Evolutionary conservation across 305 asterid genomes (phyloP), one percentile per base, ranked within the genome.

Genomic region (Salvia sclarea): DNA sequence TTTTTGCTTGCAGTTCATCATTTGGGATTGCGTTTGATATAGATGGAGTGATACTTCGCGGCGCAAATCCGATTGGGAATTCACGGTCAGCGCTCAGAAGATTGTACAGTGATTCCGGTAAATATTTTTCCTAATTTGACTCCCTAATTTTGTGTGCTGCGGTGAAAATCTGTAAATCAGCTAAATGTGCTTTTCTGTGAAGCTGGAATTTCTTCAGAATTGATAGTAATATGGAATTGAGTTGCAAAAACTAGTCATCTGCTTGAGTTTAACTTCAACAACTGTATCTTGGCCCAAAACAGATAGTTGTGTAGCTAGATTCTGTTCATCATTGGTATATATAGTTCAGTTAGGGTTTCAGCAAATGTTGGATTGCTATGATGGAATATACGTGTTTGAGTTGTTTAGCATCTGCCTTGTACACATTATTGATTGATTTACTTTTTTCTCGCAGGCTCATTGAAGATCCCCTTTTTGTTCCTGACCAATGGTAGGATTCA

Each of bases 11-110:
- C 70, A 71, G 71, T 54, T 66, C 79, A 72, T 70, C 90, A 20
- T 84, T 76, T 75, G 93, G 90, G 48, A 79, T 86, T 71, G 90
- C 93, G 16, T 86, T 86, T 74, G 93, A 86, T 72, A 76, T 86
- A 22, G 90, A 84, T 70, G 93, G 93, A 20, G 93, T 84, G 62
- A 75, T 84, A 53, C 86, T 86, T 24, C 83, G 86, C 16, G 90
- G 90, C 18, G 62, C 72, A 24, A 74, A 56, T 56, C 93, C 90
- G 14, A 82, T 84, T 73, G 90, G 88, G 16, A 84, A 82, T 71
- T 86, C 93, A 12, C 79, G 77, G 6, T 57, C 53, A 35, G 90
- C 88, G 25, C 79, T 86, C 62, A 75, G 63, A 61, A 84, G 83
- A 79, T 70, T 84, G 64, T 86, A 74, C 69, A 66, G 81, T 68